Conservation (phyloP, 805 yeast species). For the Yarrowia osloensis region DNA sequence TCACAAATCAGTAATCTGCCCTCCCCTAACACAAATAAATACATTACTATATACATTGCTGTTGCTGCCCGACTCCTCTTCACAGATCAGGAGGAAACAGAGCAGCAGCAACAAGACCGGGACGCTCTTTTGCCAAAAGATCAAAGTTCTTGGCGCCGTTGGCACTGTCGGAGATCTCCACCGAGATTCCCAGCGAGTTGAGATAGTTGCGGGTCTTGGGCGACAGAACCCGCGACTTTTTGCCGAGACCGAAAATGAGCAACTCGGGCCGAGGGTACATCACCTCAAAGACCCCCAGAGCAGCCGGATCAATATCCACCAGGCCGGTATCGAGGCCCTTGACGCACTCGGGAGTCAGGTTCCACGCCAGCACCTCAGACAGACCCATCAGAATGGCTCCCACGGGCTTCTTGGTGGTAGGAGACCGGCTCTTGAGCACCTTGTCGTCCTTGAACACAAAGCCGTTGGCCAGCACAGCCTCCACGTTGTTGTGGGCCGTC, state of each 20-base stretch:
- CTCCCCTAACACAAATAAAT: not conserved
- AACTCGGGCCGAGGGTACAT: constrained; percentile 79
- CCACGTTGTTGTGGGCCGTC: constrained; percentile 54
- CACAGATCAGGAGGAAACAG: constrained; percentile 68
- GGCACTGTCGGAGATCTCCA: constrained; percentile 66
- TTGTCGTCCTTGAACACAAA: constrained; percentile 59
- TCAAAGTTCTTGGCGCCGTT: constrained; percentile 71
- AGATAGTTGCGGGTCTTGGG: constrained; percentile 55
- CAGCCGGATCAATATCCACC: constrained; percentile 53
- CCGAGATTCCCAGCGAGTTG: constrained; percentile 62
- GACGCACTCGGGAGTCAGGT: constrained; percentile 44
- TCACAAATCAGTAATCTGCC: too few species aligned
- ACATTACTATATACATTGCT: constrained; percentile 21
- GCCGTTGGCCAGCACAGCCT: constrained; percentile 55
- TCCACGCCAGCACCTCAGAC: constrained; percentile 60
- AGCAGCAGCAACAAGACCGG: constrained; percentile 70
- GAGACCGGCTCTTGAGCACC: constrained; percentile 46
- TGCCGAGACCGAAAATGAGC: constrained; percentile 70
- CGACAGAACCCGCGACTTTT: constrained; percentile 60
- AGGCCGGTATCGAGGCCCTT: constrained; percentile 55
- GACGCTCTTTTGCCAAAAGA: constrained; percentile 76
- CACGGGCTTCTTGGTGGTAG: constrained; percentile 34
- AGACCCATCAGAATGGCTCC: constrained; percentile 43
- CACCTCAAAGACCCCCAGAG: constrained; percentile 53
- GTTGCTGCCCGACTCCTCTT: not conserved